Conservation (phyloP, 805 yeast genomes). For the Maudiozyma barnettii region DNA sequence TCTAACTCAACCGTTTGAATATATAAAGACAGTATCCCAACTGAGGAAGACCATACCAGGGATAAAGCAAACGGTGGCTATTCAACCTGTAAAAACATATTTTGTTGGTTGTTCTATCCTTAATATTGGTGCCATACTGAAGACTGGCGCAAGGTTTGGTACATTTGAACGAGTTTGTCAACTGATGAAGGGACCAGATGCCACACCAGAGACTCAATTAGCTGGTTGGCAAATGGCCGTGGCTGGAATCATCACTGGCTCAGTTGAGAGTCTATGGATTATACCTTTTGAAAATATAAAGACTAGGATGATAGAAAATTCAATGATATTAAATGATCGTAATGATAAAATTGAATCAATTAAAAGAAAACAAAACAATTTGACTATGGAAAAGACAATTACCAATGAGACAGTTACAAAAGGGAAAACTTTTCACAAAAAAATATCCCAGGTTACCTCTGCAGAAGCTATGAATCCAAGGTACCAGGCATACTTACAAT, state of each 20-base stretch:
- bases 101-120: constrained; percentile 65
- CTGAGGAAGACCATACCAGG: constrained; percentile 35
- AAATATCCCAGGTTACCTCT: constrained; percentile 3
- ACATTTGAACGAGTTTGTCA: constrained; percentile 67
- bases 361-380: neutral
- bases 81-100: constrained; percentile 25
- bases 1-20: constrained; percentile 63
- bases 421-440: constrained; percentile 26
- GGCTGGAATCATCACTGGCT: constrained; percentile 79
- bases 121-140: constrained; percentile 62
- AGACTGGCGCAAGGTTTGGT: constrained; percentile 63
- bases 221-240: constrained; percentile 73
- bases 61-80: constrained; percentile 1
- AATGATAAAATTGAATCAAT: neutral
- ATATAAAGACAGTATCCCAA: constrained; percentile 55
- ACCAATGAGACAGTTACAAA: neutral
- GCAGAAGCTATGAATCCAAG: constrained; percentile 21
- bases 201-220: constrained; percentile 48
- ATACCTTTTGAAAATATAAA: constrained; percentile 89
- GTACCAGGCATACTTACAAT: constrained; percentile 25
- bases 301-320: constrained; percentile 68
- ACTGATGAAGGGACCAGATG: constrained; percentile 37
- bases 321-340: constrained; percentile 26
- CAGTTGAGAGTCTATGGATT: constrained; percentile 69
- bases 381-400: neutral